A percentile compares a stretch with the other conserved stretches of the same genome.
Conservation (phyloP, 2,329 filamentous ascomycete genomes). For the Phaeosphaeria sp. region DNA sequence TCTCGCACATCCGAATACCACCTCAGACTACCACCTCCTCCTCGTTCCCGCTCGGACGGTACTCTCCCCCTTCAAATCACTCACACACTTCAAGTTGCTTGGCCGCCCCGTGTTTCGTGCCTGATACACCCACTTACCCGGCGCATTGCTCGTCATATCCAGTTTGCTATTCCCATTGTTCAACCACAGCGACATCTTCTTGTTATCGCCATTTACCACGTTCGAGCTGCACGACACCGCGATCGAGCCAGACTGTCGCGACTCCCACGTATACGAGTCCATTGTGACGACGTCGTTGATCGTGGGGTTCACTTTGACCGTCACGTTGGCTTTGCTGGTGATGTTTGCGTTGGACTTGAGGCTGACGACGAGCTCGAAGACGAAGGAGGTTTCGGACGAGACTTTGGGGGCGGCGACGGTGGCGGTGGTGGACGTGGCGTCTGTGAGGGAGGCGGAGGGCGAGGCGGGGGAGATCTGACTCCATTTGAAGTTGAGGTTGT, state of each 20-base stretch:
- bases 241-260: constrained; percentile 38
- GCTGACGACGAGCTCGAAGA: constrained; percentile 38
- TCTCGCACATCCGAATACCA: too few species aligned
- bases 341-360: constrained; percentile 32
- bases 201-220: constrained; percentile 40
- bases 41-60: constrained; percentile 20
- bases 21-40: constrained; percentile 21
- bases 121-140: constrained; percentile 39
- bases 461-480: constrained; percentile 31
- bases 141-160: constrained; percentile 26
- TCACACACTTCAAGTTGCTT: constrained; percentile 36
- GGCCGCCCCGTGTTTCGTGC: constrained; percentile 35
- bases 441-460: constrained; percentile 27
- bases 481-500: constrained; percentile 42
- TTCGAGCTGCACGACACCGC: constrained; percentile 44
- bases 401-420: constrained; percentile 33
- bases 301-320: constrained; percentile 33
- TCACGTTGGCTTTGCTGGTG: constrained; percentile 34
- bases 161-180: constrained; percentile 31
- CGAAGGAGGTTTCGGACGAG: constrained; percentile 26
- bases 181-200: constrained; percentile 37
- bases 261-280: constrained; percentile 43
- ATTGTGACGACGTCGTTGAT: constrained; percentile 37
- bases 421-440: constrained; percentile 25
- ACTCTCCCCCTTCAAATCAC: constrained; percentile 32